phyloP scores from a whole-genome alignment of 2,329 filamentous ascomycete species.

The Thelonectria discophora region DNA sequence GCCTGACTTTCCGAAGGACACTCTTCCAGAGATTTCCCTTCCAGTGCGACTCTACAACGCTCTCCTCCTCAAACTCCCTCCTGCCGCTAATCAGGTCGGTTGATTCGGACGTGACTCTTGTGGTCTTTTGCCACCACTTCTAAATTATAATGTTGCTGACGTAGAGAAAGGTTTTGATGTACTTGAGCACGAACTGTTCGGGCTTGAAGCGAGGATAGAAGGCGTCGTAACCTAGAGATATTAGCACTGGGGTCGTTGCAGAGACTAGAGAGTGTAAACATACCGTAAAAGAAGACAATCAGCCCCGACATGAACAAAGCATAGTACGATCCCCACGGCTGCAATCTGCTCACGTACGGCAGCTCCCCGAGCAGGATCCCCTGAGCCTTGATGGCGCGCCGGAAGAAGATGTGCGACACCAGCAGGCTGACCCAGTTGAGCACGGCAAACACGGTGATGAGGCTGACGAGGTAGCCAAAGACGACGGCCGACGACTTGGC shows the following conservation, averaged over 20 bases:
- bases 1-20: neutral
- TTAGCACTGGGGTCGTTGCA: neutral
- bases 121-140: conserved; percentile 69
- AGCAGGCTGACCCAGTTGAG: conserved; percentile 56
- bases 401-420: conserved; percentile 51
- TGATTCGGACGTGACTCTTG: conserved; percentile 55
- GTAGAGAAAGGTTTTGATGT: conserved; percentile 50
- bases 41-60: conserved; percentile 7
- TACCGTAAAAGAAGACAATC: conserved; percentile 65
- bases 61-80: conserved; percentile 32
- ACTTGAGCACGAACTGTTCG: conserved; percentile 70
- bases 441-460: conserved; percentile 54
- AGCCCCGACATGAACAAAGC: conserved; percentile 44
- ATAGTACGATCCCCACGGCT: conserved; percentile 51
- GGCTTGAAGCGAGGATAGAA: conserved; percentile 71
- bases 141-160: conserved; percentile 70
- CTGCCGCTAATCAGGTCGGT: conserved; percentile 66
- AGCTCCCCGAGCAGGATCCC: conserved; percentile 38
- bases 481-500: conserved; percentile 46
- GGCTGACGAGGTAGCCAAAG: conserved; percentile 54
- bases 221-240: conserved; percentile 61
- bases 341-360: conserved; percentile 47
- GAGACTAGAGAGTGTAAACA: neutral
- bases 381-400: conserved; percentile 49
- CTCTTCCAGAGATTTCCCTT: conserved; percentile 21